phyloP scores from a whole-genome alignment of 352 stramenopile species.

The Phytopythium helicoides region DNA sequence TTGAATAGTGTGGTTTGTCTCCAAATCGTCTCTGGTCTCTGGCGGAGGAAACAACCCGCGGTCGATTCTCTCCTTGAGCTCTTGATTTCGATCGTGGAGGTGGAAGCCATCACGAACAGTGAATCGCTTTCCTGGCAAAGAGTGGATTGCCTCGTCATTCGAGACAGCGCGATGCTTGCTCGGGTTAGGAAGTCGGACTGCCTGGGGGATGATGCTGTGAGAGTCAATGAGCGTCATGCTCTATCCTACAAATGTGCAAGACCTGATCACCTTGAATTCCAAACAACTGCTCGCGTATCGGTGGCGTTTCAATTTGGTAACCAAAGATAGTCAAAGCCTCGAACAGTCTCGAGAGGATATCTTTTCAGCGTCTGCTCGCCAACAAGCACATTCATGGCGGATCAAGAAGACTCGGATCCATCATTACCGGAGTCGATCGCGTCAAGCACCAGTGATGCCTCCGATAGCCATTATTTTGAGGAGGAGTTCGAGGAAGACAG shows the following conservation, averaged over 20 bases:
- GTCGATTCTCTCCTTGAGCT: conserved; percentile 39
- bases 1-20: conserved; percentile 8
- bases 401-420: not conserved
- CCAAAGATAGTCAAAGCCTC: no score
- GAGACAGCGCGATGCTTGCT: not conserved
- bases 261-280: not conserved
- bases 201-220: not conserved
- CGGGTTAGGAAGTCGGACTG: not conserved
- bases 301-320: not conserved
- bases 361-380: no score
- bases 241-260: not conserved
- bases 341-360: no score
- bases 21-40: not conserved
- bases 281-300: no score
- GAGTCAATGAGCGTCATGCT: not conserved
- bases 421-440: not conserved
- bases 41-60: conserved; percentile 17
- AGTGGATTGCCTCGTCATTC: not conserved
- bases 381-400: no score
- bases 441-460: not conserved
- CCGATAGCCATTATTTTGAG: conserved; percentile 3
- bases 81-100: conserved; percentile 54
- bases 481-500: conserved; percentile 10
- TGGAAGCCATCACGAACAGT: conserved; percentile 73
- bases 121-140: conserved; percentile 35